Evolutionary conservation across 1,284 basidiomycete species (phyloP), one percentile per base, ranked within the genome.

Genomic region (Cystobasidium sp.): DNA sequence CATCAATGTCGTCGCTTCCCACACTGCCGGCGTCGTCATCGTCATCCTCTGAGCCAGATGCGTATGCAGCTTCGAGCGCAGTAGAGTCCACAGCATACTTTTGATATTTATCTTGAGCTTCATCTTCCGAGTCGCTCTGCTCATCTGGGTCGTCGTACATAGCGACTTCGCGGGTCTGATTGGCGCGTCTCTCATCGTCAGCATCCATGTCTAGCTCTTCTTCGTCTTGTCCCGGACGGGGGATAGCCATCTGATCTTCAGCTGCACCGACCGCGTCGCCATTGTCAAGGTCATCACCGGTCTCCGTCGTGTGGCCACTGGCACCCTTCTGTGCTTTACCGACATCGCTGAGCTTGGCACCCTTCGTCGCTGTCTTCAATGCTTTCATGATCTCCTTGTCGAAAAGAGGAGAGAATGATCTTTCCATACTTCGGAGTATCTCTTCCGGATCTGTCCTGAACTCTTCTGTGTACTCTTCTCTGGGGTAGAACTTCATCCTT

Each of bases 361-460:
- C 94, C 78, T 86, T 88, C 80, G 88, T 91, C 75, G 93, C 83
- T 80, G 97, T 91, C 67, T 90, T 89, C 77, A 98, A 88, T 85
- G 98, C 96, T 56, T 85, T 83, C 75, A 88, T 84, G 79, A 98
- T 91, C 83, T 97, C 94, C 82, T 90, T 92, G 83, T 91, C 93
- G 78, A 99, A 84, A 49, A 87, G 87, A n/a, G 88, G 84, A 6
- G 94, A 91, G 83, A 99, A 97, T 66, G 87, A 89, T 76, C 87
- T 86, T 16, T 87, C 87, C 76, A 99, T 89, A 10, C 88, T 86
- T 20, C 86, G 84, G 64, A 97, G 86, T 75, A 99, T 88, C 80
- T 95, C 90, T 37, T 84, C 80, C 0, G 89, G 87, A 46, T 87
- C 86, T 55, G 95, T 87, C 78, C 91, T 90, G 84, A 98, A 94